Evolutionary conservation across 116 monocot genomes (phyloP), one percentile per base, ranked within the genome.

Genomic region (Cymodocea nodosa): DNA sequence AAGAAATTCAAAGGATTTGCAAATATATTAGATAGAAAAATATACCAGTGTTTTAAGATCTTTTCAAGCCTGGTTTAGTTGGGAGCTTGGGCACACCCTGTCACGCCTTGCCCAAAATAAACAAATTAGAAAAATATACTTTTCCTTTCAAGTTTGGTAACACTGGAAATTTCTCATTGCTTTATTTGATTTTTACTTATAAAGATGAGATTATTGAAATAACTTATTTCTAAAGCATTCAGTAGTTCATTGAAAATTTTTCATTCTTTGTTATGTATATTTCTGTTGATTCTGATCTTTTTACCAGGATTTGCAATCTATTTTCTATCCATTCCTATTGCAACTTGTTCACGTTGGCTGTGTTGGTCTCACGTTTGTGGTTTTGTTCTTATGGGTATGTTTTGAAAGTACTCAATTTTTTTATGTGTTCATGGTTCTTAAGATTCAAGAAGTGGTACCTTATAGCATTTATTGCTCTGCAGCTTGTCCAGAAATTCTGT

Each of bases 401-500:
- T 56, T 13, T 19, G 19, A 12, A 64, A 64, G 19, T 3, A 20
- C 5, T 64, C 10, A 65, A 51, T 65, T 65, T 6, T 6, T 15
- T 50, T 23, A 51, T 15, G 18, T n/a, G 11, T 39, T n/a, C 20
- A 39, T 39, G 4, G 23, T 30, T n/a, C 40, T 63, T 18, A 19
- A 50, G 10, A 65, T 50, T 23, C 64, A 65, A 65, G 64, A 22
- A 10, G 50, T 23, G 22, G 23, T 50, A 19, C 34, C n/a, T 19
- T 35, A 53, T 35, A 53, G 18, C 39, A 56, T 50, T 73, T 9
- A 16, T 60, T 65, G 20, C 39, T 70, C 50, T 84, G 76, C 89
- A 94, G 94, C 94, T 70, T 84, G 71, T 59, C 94, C 94, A 56
- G 80, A 94, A 52, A 94, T 94, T 73, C 76, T 94, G 63, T 83